Conservation (phyloP, 495 filamentous ascomycete genomes). For the Daldinia loculata region DNA sequence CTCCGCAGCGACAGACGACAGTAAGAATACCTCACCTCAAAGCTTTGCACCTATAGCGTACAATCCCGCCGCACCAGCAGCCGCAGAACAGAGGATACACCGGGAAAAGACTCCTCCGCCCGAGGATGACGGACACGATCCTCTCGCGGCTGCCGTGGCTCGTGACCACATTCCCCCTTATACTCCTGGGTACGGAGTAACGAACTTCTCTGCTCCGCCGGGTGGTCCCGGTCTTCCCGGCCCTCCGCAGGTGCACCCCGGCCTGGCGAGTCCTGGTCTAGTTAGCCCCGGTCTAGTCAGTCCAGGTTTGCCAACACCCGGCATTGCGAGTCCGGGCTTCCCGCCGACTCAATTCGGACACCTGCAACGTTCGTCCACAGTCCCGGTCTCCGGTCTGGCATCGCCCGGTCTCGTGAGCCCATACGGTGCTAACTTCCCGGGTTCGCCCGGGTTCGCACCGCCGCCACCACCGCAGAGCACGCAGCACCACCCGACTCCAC, state of each 20-base stretch:
- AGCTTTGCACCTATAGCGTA: slow-evolving; percentile 80
- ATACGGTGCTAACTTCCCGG: slow-evolving; percentile 53
- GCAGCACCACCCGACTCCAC: slow-evolving; percentile 43
- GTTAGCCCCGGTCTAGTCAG: slow-evolving; percentile 53
- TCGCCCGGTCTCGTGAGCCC: slow-evolving; percentile 49
- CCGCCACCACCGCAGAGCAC: slow-evolving; percentile 32
- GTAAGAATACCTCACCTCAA: slow-evolving; percentile 54
- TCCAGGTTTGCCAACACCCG: slow-evolving; percentile 52
- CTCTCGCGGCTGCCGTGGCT: slow-evolving; percentile 72
- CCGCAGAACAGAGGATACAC: slow-evolving; percentile 81
- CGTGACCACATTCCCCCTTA: slow-evolving; percentile 66
- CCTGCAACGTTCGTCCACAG: slow-evolving; percentile 52
- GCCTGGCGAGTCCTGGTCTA: slow-evolving; percentile 32
- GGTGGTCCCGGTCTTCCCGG: slow-evolving; percentile 50
- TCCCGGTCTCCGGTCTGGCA: slow-evolving; percentile 47
- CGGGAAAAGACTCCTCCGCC: slow-evolving; percentile 89
- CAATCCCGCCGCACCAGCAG: slow-evolving; percentile 87
- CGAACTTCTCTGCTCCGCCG: slow-evolving; percentile 46
- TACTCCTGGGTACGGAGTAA: slow-evolving; percentile 54
- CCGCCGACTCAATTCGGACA: slow-evolving; percentile 49
- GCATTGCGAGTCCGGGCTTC: slow-evolving; percentile 50
- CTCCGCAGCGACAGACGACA: slow-evolving; percentile 43
- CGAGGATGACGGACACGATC: slow-evolving; percentile 75
- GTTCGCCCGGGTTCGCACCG: slow-evolving; percentile 48
- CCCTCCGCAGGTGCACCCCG: slow-evolving; percentile 48